Conservation (phyloP, 2,329 filamentous ascomycete genomes). For the Sarocladium kiliense region DNA sequence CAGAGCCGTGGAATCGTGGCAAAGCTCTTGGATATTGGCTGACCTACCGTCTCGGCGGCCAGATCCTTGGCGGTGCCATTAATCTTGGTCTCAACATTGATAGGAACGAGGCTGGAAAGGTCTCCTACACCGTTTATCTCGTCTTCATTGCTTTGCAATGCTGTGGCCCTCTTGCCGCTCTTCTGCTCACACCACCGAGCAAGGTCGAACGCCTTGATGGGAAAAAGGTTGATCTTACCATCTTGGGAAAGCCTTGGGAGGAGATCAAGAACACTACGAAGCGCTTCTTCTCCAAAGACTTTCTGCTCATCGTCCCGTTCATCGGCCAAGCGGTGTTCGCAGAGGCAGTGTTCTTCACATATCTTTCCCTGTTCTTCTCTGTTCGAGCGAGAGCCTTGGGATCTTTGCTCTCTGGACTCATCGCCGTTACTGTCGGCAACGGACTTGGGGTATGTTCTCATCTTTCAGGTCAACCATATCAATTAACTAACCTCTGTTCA, state of each 20-base stretch:
- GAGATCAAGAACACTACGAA: conserved; percentile 57
- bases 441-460: conserved; percentile 48
- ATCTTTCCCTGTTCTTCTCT: conserved; percentile 59
- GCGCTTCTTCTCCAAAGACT: conserved; percentile 53
- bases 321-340: conserved; percentile 68
- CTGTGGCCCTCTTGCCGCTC: conserved; percentile 56
- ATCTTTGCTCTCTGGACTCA: conserved; percentile 64
- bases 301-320: conserved; percentile 59
- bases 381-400: conserved; percentile 65
- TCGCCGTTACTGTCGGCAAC: conserved; percentile 62
- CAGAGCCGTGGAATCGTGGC: conserved; percentile 63
- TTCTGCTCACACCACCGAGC: conserved; percentile 56
- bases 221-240: conserved; percentile 52
- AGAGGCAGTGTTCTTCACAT: conserved; percentile 70
- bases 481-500: conserved; percentile 12
- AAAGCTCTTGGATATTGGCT: conserved; percentile 66
- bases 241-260: conserved; percentile 47
- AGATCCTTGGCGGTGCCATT: conserved; percentile 67
- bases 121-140: conserved; percentile 64
- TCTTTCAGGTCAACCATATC: conserved; percentile 9
- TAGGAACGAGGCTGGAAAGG: conserved; percentile 50
- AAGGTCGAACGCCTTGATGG: conserved; percentile 63
- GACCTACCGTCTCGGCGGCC: conserved; percentile 51
- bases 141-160: conserved; percentile 69
- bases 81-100: conserved; percentile 62